Percentiles rank a stretch among this genome's conserved stretches.
Conservation (phyloP, 1,284 basidiomycete species). For the Ustilago nuda region DNA sequence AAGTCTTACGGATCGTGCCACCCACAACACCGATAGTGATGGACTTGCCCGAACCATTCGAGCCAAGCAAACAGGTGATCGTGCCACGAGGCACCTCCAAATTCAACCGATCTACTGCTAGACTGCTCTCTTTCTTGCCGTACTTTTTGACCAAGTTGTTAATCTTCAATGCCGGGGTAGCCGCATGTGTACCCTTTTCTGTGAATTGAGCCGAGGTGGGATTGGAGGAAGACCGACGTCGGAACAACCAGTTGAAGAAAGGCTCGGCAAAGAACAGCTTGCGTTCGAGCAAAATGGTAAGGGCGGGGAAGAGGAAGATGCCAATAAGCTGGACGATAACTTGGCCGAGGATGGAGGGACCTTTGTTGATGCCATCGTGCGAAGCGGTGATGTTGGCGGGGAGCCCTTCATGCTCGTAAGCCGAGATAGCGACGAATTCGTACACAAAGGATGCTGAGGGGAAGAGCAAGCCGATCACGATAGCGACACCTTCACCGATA, state of each 20-base stretch:
- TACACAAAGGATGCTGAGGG: conserved; percentile 82
- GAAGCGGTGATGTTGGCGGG: conserved; percentile 73
- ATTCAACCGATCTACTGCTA: conserved; percentile 72
- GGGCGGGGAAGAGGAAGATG: conserved; percentile 78
- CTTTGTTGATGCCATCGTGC: conserved; percentile 61
- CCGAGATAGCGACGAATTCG: conserved; percentile 76
- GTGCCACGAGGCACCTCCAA: conserved; percentile 77
- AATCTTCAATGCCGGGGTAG: conserved; percentile 34
- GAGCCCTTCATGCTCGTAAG: conserved; percentile 76
- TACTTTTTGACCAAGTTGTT: conserved; percentile 39
- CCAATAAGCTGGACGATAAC: conserved; percentile 71
- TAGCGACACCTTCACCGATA: conserved; percentile 73
- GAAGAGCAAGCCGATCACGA: conserved; percentile 78
- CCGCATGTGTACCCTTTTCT: conserved; percentile 24
- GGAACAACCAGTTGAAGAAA: conserved; percentile 64
- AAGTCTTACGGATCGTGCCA: conserved; percentile 74
- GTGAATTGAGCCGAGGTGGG: neutral
- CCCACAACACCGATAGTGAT: conserved; percentile 78
- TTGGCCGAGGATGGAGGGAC: conserved; percentile 74
- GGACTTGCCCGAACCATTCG: conserved; percentile 80
- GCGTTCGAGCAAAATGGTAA: conserved; percentile 76
- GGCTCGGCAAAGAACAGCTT: conserved; percentile 76
- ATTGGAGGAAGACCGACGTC: conserved; percentile 17
- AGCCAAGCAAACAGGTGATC: conserved; percentile 80
- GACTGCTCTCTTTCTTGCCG: conserved; percentile 39